A percentile compares a stretch with the other conserved stretches of the same genome.
Evolutionary conservation across 495 filamentous ascomycete genomes (phyloP).

Genomic region (Lepraria neglecta): DNA sequence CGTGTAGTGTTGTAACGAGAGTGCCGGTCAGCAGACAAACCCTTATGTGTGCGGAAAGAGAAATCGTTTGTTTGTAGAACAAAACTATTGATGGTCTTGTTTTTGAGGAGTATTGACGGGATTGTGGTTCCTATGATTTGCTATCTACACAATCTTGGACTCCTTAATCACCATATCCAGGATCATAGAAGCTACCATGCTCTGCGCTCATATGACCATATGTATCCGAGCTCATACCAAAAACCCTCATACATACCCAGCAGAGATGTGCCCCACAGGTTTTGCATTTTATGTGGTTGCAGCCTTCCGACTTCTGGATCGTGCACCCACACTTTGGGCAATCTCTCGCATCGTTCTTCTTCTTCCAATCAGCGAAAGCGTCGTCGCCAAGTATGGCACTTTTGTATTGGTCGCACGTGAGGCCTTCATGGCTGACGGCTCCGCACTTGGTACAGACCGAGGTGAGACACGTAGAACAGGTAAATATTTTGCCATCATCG

Average conservation of each 20-base stretch:
- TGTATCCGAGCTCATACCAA: slow-evolving; percentile 14
- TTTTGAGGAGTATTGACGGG: too few relatives aligned
- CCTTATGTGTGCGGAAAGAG: too few relatives aligned
- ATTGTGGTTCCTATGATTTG: too few relatives aligned
- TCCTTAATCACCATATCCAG: not conserved
- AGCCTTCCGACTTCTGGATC: slow-evolving; percentile 32
- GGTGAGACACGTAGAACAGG: slow-evolving; percentile 34
- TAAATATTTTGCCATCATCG: slow-evolving; percentile 23
- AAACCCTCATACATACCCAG: slow-evolving; percentile 33
- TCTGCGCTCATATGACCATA: slow-evolving; percentile 30
- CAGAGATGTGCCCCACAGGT: slow-evolving; percentile 32
- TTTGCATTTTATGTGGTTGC: slow-evolving; percentile 34
- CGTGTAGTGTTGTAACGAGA: too few relatives aligned
- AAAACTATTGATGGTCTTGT: too few relatives aligned
- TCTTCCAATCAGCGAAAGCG: slow-evolving; percentile 20
- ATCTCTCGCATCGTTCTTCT: slow-evolving; percentile 26
- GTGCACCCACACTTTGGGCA: slow-evolving; percentile 31
- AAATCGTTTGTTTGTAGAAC: too few relatives aligned
- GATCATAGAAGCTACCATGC: slow-evolving; percentile 19
- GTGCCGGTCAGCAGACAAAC: too few relatives aligned
- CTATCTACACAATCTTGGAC: too few relatives aligned
- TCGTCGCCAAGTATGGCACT: slow-evolving; percentile 17
- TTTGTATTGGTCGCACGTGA: slow-evolving; percentile 33
- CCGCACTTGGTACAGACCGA: slow-evolving; percentile 33
- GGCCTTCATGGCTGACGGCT: slow-evolving; percentile 31